phyloP scores from a whole-genome alignment of 1,284 basidiomycete species.

The Pseudozyma sp. region DNA sequence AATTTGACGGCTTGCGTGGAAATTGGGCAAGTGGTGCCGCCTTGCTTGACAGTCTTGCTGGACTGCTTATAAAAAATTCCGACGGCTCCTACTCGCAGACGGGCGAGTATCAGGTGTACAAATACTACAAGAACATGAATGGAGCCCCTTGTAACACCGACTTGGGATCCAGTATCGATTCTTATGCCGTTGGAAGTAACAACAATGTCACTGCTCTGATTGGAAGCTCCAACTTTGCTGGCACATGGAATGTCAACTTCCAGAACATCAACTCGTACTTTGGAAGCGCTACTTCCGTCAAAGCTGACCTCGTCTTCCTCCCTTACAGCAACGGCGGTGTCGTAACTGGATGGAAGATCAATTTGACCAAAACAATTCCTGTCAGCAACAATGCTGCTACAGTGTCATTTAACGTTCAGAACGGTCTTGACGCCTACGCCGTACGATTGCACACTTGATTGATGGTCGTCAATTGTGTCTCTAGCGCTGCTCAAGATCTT shows the following conservation, averaged over 20 bases:
- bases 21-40: conserved; percentile 23
- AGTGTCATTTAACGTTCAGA: conserved; percentile 6
- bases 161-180: conserved; percentile 15
- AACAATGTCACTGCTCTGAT: conserved; percentile 20
- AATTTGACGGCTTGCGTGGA: conserved; percentile 21
- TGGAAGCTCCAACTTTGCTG: conserved; percentile 6
- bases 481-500: too few relatives aligned
- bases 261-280: conserved; percentile 9
- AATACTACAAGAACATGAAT: conserved; percentile 14
- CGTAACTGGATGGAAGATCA: conserved; percentile 15
- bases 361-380: conserved; percentile 4
- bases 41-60: conserved; percentile 13
- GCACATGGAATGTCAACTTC: conserved; percentile 20
- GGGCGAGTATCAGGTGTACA: conserved; percentile 18
- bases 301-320: conserved; percentile 12
- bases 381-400: conserved; percentile 14
- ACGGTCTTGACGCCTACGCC: conserved; percentile 17
- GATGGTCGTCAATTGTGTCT: too few relatives aligned
- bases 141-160: conserved; percentile 21
- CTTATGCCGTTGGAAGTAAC: conserved; percentile 9
- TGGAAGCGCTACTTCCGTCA: conserved; percentile 7
- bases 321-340: conserved; percentile 13
- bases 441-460: conserved; percentile 10
- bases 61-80: conserved; percentile 17
- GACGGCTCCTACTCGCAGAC: conserved; percentile 18